Evolutionary conservation across 2,329 filamentous ascomycete species (phyloP).

Genomic region (Ophiocordyceps australis): DNA sequence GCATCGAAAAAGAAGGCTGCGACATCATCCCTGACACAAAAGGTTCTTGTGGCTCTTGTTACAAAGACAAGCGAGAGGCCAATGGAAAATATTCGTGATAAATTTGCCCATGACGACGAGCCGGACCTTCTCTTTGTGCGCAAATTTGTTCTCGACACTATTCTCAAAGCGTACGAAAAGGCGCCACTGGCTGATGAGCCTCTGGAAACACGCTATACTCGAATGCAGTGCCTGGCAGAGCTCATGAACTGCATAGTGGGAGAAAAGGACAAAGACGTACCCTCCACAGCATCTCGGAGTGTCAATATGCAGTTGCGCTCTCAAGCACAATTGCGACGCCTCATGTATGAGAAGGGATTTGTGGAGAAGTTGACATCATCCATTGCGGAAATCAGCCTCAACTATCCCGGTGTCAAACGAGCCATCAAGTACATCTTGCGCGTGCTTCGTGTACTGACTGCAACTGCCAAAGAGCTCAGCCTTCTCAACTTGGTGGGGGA

Average conservation of each 20-base stretch:
- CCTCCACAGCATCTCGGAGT: slow-evolving; percentile 19
- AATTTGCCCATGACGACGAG: slow-evolving; percentile 56
- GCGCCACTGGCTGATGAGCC: slow-evolving; percentile 62
- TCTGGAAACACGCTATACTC: slow-evolving; percentile 71
- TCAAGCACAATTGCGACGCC: slow-evolving; percentile 68
- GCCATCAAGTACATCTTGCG: slow-evolving; percentile 93
- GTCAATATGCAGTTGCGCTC: slow-evolving; percentile 31
- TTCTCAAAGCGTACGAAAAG: slow-evolving; percentile 81
- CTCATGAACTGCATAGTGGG: slow-evolving; percentile 86
- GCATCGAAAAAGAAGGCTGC: slow-evolving; percentile 67
- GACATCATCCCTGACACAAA: slow-evolving; percentile 73
- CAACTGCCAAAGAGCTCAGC: slow-evolving; percentile 73
- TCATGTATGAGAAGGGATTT: slow-evolving; percentile 98
- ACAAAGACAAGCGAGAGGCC: slow-evolving; percentile 70
- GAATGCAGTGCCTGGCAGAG: slow-evolving; percentile 74
- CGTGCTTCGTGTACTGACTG: slow-evolving; percentile 72
- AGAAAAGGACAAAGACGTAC: slow-evolving; percentile 49
- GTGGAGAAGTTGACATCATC: slow-evolving; percentile 76
- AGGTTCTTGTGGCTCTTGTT: slow-evolving; percentile 72
- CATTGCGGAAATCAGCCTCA: slow-evolving; percentile 88
- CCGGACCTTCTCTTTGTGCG: slow-evolving; percentile 79
- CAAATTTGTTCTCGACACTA: slow-evolving; percentile 86
- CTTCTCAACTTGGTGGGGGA: slow-evolving; percentile 43
- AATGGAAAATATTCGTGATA: slow-evolving; percentile 34
- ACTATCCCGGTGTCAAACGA: slow-evolving; percentile 81